Evolutionary conservation across 306 rosid genomes (phyloP).

Genomic region (Gleditsia sinensis): DNA sequence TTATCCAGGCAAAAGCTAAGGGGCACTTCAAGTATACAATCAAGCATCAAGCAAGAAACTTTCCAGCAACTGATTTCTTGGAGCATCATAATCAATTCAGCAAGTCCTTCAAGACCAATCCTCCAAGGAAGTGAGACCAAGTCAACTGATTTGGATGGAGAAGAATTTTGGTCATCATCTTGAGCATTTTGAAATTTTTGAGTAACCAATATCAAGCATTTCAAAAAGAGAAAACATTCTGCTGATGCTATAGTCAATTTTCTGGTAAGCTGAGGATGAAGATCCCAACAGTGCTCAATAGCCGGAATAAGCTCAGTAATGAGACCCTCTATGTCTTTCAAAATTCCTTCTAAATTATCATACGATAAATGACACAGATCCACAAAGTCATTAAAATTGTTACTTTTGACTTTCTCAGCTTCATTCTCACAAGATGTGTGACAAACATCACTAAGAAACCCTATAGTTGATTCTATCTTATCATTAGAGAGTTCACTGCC

Average conservation of each 20-base stretch:
- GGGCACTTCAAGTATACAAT: conserved; percentile 72
- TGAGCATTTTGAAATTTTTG: conserved; percentile 44
- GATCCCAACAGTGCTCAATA: conserved; percentile 76
- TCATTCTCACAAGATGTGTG: conserved; percentile 36
- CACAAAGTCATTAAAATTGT: conserved; percentile 31
- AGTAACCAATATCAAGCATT: conserved; percentile 62
- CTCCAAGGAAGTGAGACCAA: conserved; percentile 55
- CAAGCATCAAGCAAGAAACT: conserved; percentile 80
- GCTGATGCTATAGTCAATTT: conserved; percentile 62
- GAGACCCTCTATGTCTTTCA: conserved; percentile 63
- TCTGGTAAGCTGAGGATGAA: conserved; percentile 79
- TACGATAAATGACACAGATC: conserved; percentile 41
- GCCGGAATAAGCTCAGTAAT: conserved; percentile 65
- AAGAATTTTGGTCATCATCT: conserved; percentile 63
- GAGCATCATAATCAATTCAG: conserved; percentile 57
- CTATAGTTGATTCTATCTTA: conserved; percentile 43
- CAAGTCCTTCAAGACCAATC: conserved; percentile 67
- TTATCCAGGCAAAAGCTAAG: conserved; percentile 53
- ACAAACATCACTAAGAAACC: conserved; percentile 68
- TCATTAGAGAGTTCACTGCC: conserved; percentile 43
- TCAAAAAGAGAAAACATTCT: conserved; percentile 67
- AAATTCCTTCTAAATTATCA: conserved; percentile 69
- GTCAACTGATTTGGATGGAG: conserved; percentile 47
- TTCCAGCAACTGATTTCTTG: conserved; percentile 88
- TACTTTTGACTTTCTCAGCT: conserved; percentile 46